Evolutionary conservation across 208 protist genomes (phyloP).

Genomic region (Wallacemonas sp.): DNA sequence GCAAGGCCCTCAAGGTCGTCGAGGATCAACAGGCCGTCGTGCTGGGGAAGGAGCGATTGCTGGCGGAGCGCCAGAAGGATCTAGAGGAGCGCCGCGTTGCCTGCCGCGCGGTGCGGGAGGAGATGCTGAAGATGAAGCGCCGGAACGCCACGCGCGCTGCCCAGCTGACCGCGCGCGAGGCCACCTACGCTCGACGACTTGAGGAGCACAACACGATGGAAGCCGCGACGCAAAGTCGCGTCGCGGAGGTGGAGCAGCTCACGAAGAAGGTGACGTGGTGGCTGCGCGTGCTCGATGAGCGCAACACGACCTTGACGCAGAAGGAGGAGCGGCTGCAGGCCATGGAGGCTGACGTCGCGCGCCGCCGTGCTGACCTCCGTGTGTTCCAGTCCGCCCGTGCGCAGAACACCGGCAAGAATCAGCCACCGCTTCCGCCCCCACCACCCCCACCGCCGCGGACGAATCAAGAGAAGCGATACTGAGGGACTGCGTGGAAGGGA

Average conservation of each 20-base stretch:
- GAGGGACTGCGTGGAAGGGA: too few relatives aligned
- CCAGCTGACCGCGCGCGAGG: constrained; percentile 38
- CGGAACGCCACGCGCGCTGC: constrained; percentile 28
- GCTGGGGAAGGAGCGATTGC: constrained; percentile 38
- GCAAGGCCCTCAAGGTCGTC: constrained; percentile 35
- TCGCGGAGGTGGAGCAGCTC: constrained; percentile 71
- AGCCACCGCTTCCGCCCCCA: constrained; percentile 29
- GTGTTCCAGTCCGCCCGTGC: constrained; percentile 35
- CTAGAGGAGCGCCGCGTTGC: constrained; percentile 49
- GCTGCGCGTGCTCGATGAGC: constrained; percentile 74
- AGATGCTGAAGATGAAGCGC: constrained; percentile 38
- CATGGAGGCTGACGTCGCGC: constrained; percentile 59
- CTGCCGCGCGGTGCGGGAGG: constrained; percentile 34
- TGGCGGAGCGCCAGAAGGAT: constrained; percentile 48
- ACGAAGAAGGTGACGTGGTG: constrained; percentile 63
- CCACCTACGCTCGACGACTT: constrained; percentile 32
- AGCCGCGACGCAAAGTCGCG: constrained; percentile 46
- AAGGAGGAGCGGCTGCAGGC: constrained; percentile 71
- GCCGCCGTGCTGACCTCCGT: constrained; percentile 53
- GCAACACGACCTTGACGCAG: constrained; percentile 42
- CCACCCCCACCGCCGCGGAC: too few relatives aligned
- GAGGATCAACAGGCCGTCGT: constrained; percentile 49
- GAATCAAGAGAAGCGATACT: too few relatives aligned
- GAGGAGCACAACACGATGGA: constrained; percentile 55
- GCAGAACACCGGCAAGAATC: constrained; percentile 29